Evolutionary conservation across 352 stramenopile species (phyloP), one percentile per base, ranked within the genome.

Genomic region (Pythium dissotocum): DNA sequence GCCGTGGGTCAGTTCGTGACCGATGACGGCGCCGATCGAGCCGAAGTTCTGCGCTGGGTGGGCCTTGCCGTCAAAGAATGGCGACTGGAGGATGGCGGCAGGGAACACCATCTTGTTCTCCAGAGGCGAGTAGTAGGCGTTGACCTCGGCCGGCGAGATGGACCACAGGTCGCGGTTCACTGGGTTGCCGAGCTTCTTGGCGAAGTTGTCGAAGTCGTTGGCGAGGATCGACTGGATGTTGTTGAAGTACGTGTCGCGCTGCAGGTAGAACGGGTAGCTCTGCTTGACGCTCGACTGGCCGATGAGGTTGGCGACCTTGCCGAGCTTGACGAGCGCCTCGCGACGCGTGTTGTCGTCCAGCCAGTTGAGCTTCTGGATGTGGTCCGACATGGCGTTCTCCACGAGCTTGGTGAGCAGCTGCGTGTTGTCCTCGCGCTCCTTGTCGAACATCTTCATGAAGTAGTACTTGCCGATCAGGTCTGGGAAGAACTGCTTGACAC

Each of bases 1-100:
- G 1, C 93, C 95, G 67, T 98, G 95, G 13, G 90, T 97, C 71
- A 98, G 97, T 75, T 98, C 95, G 72, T 98, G 95, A 0, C 92
- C 95, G 12, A 97, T 90, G 46, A 98, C 88, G 30, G 92, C 89
- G 28, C 93, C 93, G 66, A 98, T 97, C 1, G 87, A 81, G 12
- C 93, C 94, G 70, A 96, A 98, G 65, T 98, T 97, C 33, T 96
- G 86, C 9, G 92, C 89, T 55, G 89, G 79, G 65, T 96, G 80
- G n/a, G 73, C 79, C 36, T 80, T 79, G 54, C 74, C 78, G 51
- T 96, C 81, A 72, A 97, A 98, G 66, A 98, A 97, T 16, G 94
- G 94, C 48, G 82, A 76, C 73, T 98, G 94, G 18, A 98, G 78
- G 57, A 98, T 97, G 12, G 90, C 94, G 9, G 94, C 94, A 12